Evolutionary conservation across 768 basidiomycete genomes (phyloP).

Genomic region (Tricholomella constricta): DNA sequence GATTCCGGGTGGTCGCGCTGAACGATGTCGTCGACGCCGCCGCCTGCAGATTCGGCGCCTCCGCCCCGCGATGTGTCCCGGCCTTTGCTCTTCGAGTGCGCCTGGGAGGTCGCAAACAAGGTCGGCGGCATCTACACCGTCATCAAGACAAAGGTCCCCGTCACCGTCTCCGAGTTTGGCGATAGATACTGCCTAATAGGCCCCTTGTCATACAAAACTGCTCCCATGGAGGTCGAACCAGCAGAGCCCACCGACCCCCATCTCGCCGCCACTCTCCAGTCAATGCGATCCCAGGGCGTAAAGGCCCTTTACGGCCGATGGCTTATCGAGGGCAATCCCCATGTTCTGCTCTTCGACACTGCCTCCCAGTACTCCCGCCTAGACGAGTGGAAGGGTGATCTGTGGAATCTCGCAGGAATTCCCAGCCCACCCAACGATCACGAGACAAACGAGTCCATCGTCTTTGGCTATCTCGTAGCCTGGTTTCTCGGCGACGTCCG

Average conservation of each 20-base stretch:
- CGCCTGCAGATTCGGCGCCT: conserved; percentile 24
- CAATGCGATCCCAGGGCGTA: conserved; percentile 88
- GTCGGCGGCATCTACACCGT: conserved; percentile 99
- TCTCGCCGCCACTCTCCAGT: conserved; percentile 71
- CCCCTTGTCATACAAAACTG: conserved; percentile 97
- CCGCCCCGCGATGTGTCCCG: conserved; percentile 71
- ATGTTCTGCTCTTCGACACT: conserved; percentile 95
- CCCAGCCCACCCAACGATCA: conserved; percentile 95
- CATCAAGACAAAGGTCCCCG: conserved; percentile 98
- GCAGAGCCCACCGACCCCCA: conserved; percentile 85
- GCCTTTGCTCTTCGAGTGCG: conserved; percentile 89
- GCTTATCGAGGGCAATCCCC: conserved; percentile 97
- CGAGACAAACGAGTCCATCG: conserved; percentile 97
- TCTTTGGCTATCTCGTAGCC: conserved; percentile 96
- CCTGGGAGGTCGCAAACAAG: conserved; percentile 99
- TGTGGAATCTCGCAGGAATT: conserved; percentile 98
- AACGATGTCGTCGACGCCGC: conserved; percentile 12
- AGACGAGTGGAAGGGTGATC: conserved; percentile 98
- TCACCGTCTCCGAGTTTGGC: conserved; percentile 95
- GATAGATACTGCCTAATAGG: conserved; percentile 96
- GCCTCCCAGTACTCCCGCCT: conserved; percentile 83
- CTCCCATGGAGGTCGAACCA: conserved; percentile 98
- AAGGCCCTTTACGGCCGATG: conserved; percentile 96
- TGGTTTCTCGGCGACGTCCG: conserved; percentile 99
- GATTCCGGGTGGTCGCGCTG: background rate